phyloP scores from a whole-genome alignment of 2,329 filamentous ascomycete genomes.

The Hypoxylon sp. region DNA sequence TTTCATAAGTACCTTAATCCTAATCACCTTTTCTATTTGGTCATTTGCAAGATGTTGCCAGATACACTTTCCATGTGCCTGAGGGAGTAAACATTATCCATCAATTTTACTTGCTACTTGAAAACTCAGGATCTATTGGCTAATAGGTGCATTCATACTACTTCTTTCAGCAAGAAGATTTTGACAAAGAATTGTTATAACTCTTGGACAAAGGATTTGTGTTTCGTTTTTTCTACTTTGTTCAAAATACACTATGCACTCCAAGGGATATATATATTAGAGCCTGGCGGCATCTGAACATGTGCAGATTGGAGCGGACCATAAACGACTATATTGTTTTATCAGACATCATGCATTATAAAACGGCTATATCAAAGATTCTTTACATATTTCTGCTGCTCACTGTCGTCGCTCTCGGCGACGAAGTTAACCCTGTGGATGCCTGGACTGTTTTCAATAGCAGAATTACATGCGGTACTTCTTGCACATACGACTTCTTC shows the following conservation, averaged over 20 bases:
- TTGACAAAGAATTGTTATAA: not conserved
- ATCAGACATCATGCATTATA: not conserved
- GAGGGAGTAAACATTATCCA: too few relatives aligned
- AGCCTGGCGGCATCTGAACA: not conserved
- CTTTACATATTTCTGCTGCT: not conserved
- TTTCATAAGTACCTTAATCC: too few relatives aligned
- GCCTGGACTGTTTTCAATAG: conserved; percentile 31
- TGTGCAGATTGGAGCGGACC: not conserved
- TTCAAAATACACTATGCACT: not conserved
- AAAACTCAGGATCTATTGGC: not conserved
- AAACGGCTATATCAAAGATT: not conserved
- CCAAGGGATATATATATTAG: not conserved
- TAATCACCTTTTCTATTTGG: too few relatives aligned
- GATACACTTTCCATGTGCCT: too few relatives aligned
- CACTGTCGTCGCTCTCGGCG: not conserved
- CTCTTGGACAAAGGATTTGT: not conserved
- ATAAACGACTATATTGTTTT: not conserved
- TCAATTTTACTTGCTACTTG: not conserved
- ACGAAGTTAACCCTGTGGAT: not conserved
- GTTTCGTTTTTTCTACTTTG: not conserved
- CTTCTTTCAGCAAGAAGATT: not conserved
- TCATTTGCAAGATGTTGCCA: too few relatives aligned
- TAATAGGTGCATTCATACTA: not conserved
- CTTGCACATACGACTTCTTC: conserved; percentile 25
- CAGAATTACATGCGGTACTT: conserved; percentile 13